Evolutionary conservation across 192 early-diverging fungal genomes (phyloP).

Genomic region (Umbelopsis ramanniana): DNA sequence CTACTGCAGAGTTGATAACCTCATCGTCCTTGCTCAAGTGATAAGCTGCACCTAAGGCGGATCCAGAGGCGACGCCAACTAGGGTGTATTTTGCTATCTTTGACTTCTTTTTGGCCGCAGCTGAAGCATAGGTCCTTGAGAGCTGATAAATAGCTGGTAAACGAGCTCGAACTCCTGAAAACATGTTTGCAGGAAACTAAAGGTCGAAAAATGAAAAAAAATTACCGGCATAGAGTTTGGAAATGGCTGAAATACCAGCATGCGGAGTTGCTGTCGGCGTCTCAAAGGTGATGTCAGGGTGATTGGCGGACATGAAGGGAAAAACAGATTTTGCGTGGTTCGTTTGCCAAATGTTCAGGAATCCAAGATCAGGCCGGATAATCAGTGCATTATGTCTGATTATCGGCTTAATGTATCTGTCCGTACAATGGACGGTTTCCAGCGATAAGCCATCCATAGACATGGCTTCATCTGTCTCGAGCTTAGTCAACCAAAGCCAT

Average conservation of each 20-base stretch:
- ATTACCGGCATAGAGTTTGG: no score
- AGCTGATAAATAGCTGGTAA: neutral
- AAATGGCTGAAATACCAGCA: neutral
- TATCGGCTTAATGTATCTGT: neutral
- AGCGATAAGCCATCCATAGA: neutral
- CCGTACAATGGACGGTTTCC: neutral
- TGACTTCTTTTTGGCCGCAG: neutral
- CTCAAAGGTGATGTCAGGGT: constrained; percentile 5
- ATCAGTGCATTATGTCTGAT: neutral
- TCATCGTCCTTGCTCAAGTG: neutral
- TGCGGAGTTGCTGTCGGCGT: neutral
- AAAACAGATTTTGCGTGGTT: constrained; percentile 3
- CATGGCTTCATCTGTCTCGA: neutral
- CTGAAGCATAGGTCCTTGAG: constrained; percentile 1
- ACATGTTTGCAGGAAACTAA: neutral
- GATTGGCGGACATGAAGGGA: neutral
- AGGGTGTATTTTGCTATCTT: neutral
- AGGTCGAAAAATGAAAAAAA: no score
- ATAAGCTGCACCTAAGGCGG: neutral
- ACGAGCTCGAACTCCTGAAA: neutral
- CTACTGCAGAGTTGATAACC: constrained; percentile 1
- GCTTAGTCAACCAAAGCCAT: neutral
- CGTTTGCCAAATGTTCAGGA: neutral
- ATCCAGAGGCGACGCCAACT: neutral
- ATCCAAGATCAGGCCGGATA: neutral